These are phyloP conservation scores for Zymoseptoria brevis DNA, from an alignment of 2,329 filamentous ascomycete genomes.

Conservation along the genomic window DNA sequence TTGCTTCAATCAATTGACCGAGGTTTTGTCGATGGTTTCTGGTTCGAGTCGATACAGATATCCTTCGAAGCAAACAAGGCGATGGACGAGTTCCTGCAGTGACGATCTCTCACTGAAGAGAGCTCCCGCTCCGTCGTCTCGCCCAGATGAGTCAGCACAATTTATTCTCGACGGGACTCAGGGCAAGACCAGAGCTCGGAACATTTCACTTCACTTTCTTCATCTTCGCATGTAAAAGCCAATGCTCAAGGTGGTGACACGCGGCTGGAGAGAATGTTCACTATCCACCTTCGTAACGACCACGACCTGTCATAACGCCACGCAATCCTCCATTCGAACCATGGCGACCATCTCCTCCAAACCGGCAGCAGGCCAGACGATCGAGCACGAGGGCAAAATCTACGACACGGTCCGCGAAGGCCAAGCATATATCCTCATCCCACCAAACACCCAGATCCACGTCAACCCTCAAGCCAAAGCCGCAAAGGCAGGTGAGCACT, in stretches of 20 bases:
- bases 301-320: not conserved
- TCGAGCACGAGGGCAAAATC: constrained; percentile 27
- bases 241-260: not conserved
- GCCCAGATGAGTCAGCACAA: not conserved
- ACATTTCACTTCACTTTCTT: not conserved
- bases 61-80: too few relatives aligned
- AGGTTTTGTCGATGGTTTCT: not conserved
- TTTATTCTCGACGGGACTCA: not conserved
- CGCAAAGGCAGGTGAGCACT: constrained; percentile 18
- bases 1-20: not conserved
- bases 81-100: not conserved
- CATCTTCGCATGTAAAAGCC: not conserved
- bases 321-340: not conserved
- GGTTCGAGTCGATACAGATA: not conserved
- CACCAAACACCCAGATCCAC: constrained; percentile 43
- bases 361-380: constrained; percentile 25
- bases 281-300: not conserved
- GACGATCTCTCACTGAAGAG: not conserved
- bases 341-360: constrained; percentile 10
- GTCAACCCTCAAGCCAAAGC: constrained; percentile 40
- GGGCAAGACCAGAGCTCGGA: not conserved
- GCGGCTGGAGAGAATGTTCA: not conserved
- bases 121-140: not conserved
- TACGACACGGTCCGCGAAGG: constrained; percentile 57
- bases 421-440: constrained; percentile 58